A percentile compares a stretch with the other conserved stretches of the same genome.
These are phyloP conservation scores for Xerocomellus dryophilus DNA, from an alignment of 768 basidiomycete species.

Conservation along the genomic window DNA sequence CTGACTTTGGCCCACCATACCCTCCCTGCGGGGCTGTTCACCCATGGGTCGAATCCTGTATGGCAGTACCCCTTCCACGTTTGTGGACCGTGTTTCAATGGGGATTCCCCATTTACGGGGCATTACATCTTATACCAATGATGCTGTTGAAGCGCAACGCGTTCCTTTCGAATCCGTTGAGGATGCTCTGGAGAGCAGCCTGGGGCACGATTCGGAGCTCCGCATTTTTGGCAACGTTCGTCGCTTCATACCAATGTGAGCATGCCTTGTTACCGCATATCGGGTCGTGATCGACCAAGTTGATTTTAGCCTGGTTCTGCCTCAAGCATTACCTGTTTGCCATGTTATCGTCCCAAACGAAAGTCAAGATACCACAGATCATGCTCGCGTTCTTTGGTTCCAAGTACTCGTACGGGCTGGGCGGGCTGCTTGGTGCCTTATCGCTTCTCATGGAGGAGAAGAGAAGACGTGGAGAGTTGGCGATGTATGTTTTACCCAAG, in stretches of 20 bases:
- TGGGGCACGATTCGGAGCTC: slow-evolving; percentile 80
- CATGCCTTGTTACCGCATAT: not conserved
- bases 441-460: slow-evolving; percentile 85
- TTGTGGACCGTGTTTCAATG: slow-evolving; percentile 80
- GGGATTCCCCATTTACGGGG: slow-evolving; percentile 84
- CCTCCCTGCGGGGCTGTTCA: slow-evolving; percentile 74
- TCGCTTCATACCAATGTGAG: slow-evolving; percentile 79
- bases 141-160: slow-evolving; percentile 74
- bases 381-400: slow-evolving; percentile 58
- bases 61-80: slow-evolving; percentile 45
- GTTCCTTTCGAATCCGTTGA: slow-evolving; percentile 63
- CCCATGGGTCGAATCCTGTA: slow-evolving; percentile 59
- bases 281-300: not conserved
- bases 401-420: slow-evolving; percentile 69
- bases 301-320: slow-evolving; percentile 55
- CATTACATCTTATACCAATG: slow-evolving; percentile 84
- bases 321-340: slow-evolving; percentile 59
- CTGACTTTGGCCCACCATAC: slow-evolving; percentile 50
- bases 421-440: slow-evolving; percentile 71
- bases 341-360: slow-evolving; percentile 40
- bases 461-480: slow-evolving; percentile 83
- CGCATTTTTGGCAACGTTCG: slow-evolving; percentile 81
- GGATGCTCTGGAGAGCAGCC: slow-evolving; percentile 60
- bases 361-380: slow-evolving; percentile 40
- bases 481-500: slow-evolving; percentile 90